Percentiles rank a stretch among this genome's conserved stretches.
These are phyloP conservation scores for Neurospora sp. DNA, from an alignment of 495 filamentous ascomycete genomes.

Conservation along the genomic window DNA sequence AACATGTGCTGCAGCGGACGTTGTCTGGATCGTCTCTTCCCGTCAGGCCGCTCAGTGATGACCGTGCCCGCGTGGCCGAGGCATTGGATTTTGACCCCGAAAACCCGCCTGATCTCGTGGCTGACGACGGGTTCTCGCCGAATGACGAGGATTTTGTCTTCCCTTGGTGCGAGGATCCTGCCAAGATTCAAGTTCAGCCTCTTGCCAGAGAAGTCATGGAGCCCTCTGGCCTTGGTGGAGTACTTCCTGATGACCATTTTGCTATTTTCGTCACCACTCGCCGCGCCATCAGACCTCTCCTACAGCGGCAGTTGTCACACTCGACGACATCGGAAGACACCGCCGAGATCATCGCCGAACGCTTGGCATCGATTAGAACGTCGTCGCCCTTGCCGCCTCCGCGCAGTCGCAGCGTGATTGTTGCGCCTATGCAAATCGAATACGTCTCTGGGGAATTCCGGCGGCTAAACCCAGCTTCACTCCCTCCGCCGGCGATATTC, in stretches of 20 bases:
- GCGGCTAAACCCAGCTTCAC: slow-evolving; percentile 26
- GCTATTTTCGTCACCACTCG: slow-evolving; percentile 43
- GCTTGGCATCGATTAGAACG: slow-evolving; percentile 28
- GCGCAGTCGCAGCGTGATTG: not conserved
- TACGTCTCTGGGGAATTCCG: slow-evolving; percentile 22
- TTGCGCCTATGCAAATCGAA: slow-evolving; percentile 21
- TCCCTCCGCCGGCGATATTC: slow-evolving; percentile 35
- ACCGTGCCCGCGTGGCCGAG: slow-evolving; percentile 5
- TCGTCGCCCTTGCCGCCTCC: slow-evolving; percentile 14
- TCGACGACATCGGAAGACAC: slow-evolving; percentile 14
- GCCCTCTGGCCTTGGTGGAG: slow-evolving; percentile 54
- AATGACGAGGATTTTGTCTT: slow-evolving; percentile 25
- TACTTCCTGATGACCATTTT: slow-evolving; percentile 59
- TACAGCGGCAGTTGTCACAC: not conserved
- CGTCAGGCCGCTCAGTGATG: slow-evolving; percentile 32
- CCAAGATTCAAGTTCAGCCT: slow-evolving; percentile 11
- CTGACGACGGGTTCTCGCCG: slow-evolving; percentile 14
- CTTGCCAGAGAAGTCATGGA: slow-evolving; percentile 44
- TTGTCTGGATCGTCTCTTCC: slow-evolving; percentile 35
- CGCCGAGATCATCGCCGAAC: slow-evolving; percentile 25
- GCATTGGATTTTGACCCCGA: slow-evolving; percentile 6
- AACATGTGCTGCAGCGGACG: slow-evolving; percentile 10
- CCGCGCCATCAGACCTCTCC: slow-evolving; percentile 21
- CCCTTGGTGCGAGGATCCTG: slow-evolving; percentile 25
- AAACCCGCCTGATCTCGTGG: slow-evolving; percentile 12